Evolutionary conservation across 1,284 basidiomycete species (phyloP).

Genomic region (Phylloporus gajari): DNA sequence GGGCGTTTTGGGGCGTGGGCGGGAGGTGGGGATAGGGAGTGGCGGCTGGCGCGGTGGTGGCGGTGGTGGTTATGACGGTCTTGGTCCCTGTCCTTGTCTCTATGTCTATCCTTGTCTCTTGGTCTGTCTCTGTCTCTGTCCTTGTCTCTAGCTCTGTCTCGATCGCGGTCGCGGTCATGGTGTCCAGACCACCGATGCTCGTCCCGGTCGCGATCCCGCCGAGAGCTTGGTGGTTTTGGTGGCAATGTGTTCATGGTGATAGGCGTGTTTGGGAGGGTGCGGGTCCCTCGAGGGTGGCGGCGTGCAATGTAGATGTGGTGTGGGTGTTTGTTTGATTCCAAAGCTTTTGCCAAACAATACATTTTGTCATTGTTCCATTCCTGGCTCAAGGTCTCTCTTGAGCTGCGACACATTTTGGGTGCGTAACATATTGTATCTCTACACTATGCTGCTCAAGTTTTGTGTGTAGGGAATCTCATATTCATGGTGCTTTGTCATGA

Average conservation of each 20-base stretch:
- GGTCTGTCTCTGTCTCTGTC: background rate
- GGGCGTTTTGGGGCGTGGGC: slow-evolving; percentile 25
- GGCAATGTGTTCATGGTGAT: slow-evolving; percentile 35
- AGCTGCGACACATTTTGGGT: too few species aligned
- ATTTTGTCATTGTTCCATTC: slow-evolving; percentile 4
- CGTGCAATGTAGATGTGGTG: background rate
- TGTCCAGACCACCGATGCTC: slow-evolving; percentile 20
- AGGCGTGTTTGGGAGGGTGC: background rate
- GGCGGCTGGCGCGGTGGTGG: slow-evolving; percentile 9
- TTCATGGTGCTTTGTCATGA: too few species aligned
- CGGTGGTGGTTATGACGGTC: slow-evolving; percentile 7
- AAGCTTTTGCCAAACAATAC: slow-evolving; percentile 42
- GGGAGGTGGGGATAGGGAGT: slow-evolving; percentile 21
- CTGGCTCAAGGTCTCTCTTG: too few species aligned
- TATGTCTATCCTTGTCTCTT: background rate
- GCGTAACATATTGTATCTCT: too few species aligned
- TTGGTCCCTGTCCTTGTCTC: slow-evolving; percentile 9
- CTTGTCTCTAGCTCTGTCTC: background rate
- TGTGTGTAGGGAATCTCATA: too few species aligned
- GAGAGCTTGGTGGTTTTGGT: slow-evolving; percentile 28
- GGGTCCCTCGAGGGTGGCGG: background rate
- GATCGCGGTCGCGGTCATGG: slow-evolving; percentile 1
- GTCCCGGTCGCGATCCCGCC: slow-evolving; percentile 28
- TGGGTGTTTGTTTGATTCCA: slow-evolving; percentile 39
- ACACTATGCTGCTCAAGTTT: too few species aligned